These are phyloP conservation scores for Micractinium sp. DNA, from an alignment of 139 green algal species.

Conservation along the genomic window DNA sequence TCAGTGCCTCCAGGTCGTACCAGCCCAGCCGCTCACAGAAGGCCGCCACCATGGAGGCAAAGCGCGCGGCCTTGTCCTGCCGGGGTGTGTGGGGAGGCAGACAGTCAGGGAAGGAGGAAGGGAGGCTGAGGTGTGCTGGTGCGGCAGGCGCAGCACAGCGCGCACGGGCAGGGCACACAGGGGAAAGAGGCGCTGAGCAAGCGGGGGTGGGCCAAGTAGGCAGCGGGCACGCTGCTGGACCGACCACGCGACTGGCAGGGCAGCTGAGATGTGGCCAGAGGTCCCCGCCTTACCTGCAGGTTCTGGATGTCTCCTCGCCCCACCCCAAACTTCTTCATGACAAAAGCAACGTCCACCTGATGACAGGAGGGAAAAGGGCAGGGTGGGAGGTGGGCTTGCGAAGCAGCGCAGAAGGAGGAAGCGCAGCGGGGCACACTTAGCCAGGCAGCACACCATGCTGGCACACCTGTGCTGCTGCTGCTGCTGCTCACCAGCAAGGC, in stretches of 20 bases:
- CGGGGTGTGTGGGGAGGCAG: too few species aligned
- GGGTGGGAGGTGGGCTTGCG: background rate
- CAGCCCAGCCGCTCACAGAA: slow-evolving; percentile 87
- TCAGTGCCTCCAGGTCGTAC: slow-evolving; percentile 74
- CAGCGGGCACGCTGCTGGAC: background rate
- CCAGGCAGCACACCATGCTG: background rate
- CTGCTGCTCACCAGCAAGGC: background rate
- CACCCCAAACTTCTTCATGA: slow-evolving; percentile 67
- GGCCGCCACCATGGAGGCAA: slow-evolving; percentile 73
- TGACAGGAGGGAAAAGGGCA: background rate
- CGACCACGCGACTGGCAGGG: background rate
- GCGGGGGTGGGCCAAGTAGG: too few species aligned
- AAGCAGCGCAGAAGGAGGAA: background rate
- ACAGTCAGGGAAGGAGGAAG: too few species aligned
- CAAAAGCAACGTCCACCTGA: slow-evolving; percentile 55
- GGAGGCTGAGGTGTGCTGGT: too few species aligned
- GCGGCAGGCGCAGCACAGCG: too few species aligned
- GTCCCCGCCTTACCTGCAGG: slow-evolving; percentile 32
- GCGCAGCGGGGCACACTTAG: background rate
- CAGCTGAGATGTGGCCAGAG: too few species aligned
- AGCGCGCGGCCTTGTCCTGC: slow-evolving; percentile 56
- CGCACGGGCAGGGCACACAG: too few species aligned
- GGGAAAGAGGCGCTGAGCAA: background rate
- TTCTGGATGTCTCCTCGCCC: slow-evolving; percentile 31
- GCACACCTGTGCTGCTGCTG: too few species aligned